phyloP scores from a whole-genome alignment of 306 rosid genomes.

The Begonia loranthoides region DNA sequence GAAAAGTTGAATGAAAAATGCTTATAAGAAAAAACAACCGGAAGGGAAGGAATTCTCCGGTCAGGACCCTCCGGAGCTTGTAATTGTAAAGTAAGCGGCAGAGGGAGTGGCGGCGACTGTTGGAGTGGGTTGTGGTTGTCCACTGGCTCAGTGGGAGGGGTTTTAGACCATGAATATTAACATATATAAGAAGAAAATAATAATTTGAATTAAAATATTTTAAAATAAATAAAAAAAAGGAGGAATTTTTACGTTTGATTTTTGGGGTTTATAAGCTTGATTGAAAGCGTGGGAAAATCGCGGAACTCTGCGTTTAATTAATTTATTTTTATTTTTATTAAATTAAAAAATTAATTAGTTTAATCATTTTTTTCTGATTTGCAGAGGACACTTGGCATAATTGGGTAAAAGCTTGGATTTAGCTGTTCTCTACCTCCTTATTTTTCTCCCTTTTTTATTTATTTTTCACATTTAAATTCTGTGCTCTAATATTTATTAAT shows the following conservation, averaged over 20 bases:
- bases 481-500: no score
- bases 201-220: background rate
- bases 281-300: constrained; percentile 50
- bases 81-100: background rate
- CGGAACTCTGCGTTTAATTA: constrained; percentile 1
- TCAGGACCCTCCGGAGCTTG: background rate
- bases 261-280: no score
- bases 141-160: background rate
- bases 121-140: background rate
- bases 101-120: background rate
- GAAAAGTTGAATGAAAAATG: no score
- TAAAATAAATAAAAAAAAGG: background rate
- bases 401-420: no score
- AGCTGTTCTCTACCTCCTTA: no score
- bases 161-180: background rate
- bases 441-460: no score
- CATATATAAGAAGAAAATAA: background rate
- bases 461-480: no score
- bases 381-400: no score
- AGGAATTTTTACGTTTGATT: no score
- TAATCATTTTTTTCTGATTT: no score
- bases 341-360: no score
- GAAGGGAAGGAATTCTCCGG: background rate
- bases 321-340: no score
- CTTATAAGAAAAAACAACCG: background rate